Base-by-base conservation (phyloP, 768 basidiomycete species). In the Punctularia strigosozonata region DNA sequence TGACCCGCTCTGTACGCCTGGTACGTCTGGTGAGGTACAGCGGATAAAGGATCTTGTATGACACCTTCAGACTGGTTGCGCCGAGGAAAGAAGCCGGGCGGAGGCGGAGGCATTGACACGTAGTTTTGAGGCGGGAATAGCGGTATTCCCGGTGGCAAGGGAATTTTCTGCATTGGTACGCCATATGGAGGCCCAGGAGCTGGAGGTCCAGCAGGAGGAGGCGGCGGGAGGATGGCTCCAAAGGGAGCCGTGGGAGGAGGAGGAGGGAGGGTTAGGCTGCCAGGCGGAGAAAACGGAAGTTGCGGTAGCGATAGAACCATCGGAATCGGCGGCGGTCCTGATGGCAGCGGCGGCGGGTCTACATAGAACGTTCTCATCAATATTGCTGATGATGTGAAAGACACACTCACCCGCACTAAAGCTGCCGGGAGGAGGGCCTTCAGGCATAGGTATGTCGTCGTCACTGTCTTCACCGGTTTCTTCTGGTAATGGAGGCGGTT, bases 401-500 rank as follows among this genome's bases (percentile, higher is more conserved):
- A 34, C 10, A 34, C 12, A 31, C 43, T 12, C 39, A 50, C 49
- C 24, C 45, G 44, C 37, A 23, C 40, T 14, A 28, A 8, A 14
- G 21, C 41, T 45, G 19, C 46, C 41, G 4, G 71, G 69, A 4
- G 83, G 83, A 26, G 80, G 84, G 2, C 80, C 89, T 38, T 80
- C 81, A 10, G 91, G 91, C 80, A 94, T 83, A 10, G 73, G 75
- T 30, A 94, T 91, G 43, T 89, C 89, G 46, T 90, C 87, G 42
- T 87, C 88, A 37, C 71, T 75, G 26, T 68, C 68, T 1, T 68
- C 57, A 5, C 56, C 68, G 25, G 62, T 56, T 30, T 69, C 66
- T 21, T 59, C 57, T 18, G 41, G 49, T 41, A 65, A 69, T 3
- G 80, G 78, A 22, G 79, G 80, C 38, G 72, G 71, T 1, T 77